A percentile compares a stretch with the other conserved stretches of the same genome.
Evolutionary conservation across 2,329 filamentous ascomycete genomes (phyloP).

Genomic region (Trichoderma sp.): DNA sequence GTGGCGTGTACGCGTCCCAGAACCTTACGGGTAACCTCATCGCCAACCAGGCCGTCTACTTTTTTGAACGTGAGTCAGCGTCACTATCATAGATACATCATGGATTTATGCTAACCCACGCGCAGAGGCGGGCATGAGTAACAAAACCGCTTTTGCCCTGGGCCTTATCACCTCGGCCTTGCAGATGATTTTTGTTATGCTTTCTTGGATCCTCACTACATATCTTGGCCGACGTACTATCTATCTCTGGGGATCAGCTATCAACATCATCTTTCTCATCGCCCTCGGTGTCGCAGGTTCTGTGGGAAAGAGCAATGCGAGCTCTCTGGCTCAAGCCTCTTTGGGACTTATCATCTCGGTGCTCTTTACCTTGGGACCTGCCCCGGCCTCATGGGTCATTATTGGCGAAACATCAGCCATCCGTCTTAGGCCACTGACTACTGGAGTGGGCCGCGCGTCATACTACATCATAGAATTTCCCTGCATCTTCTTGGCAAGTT

Average conservation of each 20-base stretch:
- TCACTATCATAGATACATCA: not conserved
- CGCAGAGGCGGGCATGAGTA: constrained; percentile 3
- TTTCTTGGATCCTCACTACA: constrained; percentile 14
- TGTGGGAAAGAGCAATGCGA: constrained; percentile 9
- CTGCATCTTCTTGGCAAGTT: constrained; percentile 14
- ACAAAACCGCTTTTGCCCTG: constrained; percentile 1
- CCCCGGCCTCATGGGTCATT: constrained; percentile 11
- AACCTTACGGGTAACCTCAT: constrained; percentile 14
- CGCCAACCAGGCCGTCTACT: constrained; percentile 9
- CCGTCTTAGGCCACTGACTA: constrained; percentile 13
- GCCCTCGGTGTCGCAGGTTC: constrained; percentile 6
- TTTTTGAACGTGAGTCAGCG: constrained; percentile 3
- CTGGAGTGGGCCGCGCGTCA: constrained; percentile 13
- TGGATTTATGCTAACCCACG: not conserved
- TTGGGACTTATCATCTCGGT: constrained; percentile 6
- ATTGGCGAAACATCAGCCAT: constrained; percentile 13
- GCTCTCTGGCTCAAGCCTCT: constrained; percentile 2
- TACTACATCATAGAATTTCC: constrained; percentile 10
- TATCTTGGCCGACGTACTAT: constrained; percentile 10
- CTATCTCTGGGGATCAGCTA: constrained; percentile 7
- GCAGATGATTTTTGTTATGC: constrained; percentile 17
- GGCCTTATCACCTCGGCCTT: constrained; percentile 7
- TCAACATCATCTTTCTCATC: constrained; percentile 5
- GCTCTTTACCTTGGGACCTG: constrained; percentile 13
- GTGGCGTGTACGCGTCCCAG: constrained; percentile 7